A percentile compares a stretch with the other conserved stretches of the same genome.
Evolutionary conservation across 805 yeast species (phyloP).

Genomic region (Ogataea pini): DNA sequence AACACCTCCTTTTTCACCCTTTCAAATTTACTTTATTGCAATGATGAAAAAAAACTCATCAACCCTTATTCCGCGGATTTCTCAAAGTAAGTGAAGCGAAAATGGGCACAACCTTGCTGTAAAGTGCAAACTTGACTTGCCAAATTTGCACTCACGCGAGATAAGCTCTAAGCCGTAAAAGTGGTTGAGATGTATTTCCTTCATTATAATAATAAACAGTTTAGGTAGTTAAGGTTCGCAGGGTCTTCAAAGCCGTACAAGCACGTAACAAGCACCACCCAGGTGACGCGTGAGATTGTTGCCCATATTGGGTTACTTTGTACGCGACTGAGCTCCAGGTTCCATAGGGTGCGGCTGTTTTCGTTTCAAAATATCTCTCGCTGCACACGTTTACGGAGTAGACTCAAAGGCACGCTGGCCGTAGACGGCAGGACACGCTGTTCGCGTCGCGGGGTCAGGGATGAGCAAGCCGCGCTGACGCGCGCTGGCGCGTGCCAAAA

Average conservation of each 20-base stretch:
- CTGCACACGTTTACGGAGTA: not conserved
- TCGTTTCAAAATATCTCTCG: not conserved
- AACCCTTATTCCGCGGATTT: not conserved
- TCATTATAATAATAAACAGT: too few relatives aligned
- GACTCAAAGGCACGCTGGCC: conserved; percentile 7
- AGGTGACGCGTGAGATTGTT: not conserved
- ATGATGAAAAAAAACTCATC: not conserved
- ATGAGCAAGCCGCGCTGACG: conserved; percentile 4
- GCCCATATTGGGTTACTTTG: not conserved
- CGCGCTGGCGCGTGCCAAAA: conserved; percentile 1
- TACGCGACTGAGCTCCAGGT: not conserved
- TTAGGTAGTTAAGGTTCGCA: not conserved
- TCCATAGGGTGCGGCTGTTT: not conserved
- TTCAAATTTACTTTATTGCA: not conserved
- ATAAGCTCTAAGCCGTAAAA: too few relatives aligned
- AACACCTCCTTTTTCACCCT: not conserved
- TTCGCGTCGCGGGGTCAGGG: conserved; percentile 9
- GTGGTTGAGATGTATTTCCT: too few relatives aligned
- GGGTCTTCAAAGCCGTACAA: not conserved
- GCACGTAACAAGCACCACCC: not conserved
- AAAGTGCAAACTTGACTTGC: too few relatives aligned
- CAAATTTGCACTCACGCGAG: too few relatives aligned
- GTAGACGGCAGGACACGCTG: conserved; percentile 9
- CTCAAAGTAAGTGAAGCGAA: not conserved
- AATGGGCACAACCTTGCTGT: not conserved